A percentile compares a stretch with the other conserved stretches of the same genome.
These are phyloP conservation scores for Termitomyces heimii DNA, from an alignment of 768 basidiomycete genomes.

Conservation along the genomic window DNA sequence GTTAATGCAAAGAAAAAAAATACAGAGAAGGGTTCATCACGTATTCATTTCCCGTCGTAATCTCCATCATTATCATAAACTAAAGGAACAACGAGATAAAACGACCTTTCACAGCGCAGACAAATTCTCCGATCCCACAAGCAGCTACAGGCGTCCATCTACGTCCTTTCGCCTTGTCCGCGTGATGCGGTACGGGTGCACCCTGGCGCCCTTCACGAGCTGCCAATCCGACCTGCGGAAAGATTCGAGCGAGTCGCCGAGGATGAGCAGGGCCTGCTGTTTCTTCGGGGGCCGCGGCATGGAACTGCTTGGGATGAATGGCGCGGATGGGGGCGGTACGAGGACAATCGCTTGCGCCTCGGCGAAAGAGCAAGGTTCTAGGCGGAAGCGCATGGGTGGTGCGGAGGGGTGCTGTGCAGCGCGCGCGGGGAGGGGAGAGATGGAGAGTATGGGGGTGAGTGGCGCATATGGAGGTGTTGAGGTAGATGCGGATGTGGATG, in stretches of 20 bases:
- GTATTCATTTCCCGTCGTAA: too few relatives aligned
- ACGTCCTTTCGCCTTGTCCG: conserved; percentile 12
- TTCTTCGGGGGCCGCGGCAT: conserved; percentile 7
- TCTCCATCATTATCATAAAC: too few relatives aligned
- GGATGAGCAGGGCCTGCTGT: conserved; percentile 36
- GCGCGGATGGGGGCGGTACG: conserved; percentile 27
- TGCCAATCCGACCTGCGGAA: conserved; percentile 37
- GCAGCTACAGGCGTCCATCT: too few relatives aligned
- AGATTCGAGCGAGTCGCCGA: conserved; percentile 41
- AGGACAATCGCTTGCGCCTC: conserved; percentile 49
- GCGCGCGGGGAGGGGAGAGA: conserved; percentile 17
- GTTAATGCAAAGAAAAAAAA: too few relatives aligned
- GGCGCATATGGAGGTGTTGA: neutral
- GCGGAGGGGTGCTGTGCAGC: conserved; percentile 13
- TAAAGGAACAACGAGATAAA: too few relatives aligned
- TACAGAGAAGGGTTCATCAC: too few relatives aligned
- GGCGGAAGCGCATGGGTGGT: conserved; percentile 13
- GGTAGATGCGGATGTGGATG: neutral
- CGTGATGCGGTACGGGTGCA: conserved; percentile 55
- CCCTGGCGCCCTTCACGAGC: conserved; percentile 38
- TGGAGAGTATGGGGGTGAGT: conserved; percentile 30
- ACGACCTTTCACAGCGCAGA: too few relatives aligned
- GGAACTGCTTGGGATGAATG: conserved; percentile 15
- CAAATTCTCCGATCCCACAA: too few relatives aligned
- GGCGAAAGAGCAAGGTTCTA: conserved; percentile 46